Evolutionary conservation across 148 eudicot species (phyloP), one percentile per base, ranked within the genome.

Genomic region (Camellia sinensis): DNA sequence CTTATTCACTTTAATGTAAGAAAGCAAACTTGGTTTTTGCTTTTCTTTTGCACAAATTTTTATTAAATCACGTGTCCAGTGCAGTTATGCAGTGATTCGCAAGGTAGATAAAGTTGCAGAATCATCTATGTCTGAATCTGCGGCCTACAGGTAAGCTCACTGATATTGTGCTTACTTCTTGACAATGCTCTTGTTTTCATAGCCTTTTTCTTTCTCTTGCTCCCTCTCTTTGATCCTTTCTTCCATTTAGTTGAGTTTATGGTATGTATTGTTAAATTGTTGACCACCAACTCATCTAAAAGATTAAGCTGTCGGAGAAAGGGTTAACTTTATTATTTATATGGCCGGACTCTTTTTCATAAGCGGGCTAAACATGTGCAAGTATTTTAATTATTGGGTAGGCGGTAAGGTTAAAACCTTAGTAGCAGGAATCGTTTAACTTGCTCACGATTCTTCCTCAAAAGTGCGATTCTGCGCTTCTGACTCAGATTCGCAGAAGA

Each of bases 71-170:
- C n/a, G 21, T 75, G 48, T 45, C 66, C 53, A 59, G 3, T 84
- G 75, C 92, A 95, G 98, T 81, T 87, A 81, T 86, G 94, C 94
- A 53, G 94, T 92, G 73, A 84, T 91, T 77, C 93, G 93, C 68
- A 88, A 90, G 86, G 89, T 90, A 50, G 90, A 90, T 69, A 91
- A 86, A 87, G 82, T 85, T 82, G 83, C 79, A 37, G 86, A 89
- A 70, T 73, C 83, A 45, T 77, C 94, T 48, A 14, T 84, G 40
- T 81, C 94, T 17, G 90, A 74, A 74, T 80, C 88, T 74, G 67
- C 78, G 75, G 87, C 86, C 29, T 85, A 87, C 72, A 90, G 90
- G 98, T 92, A 69, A 85, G 87, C 65, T 50, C 1, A 45, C 15
- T 21, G 73, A 22, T 57, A 46, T 41, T 54, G 43, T 80, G 17